Base-by-base conservation (phyloP, 805 yeast species). In the Candida saitoana region DNA sequence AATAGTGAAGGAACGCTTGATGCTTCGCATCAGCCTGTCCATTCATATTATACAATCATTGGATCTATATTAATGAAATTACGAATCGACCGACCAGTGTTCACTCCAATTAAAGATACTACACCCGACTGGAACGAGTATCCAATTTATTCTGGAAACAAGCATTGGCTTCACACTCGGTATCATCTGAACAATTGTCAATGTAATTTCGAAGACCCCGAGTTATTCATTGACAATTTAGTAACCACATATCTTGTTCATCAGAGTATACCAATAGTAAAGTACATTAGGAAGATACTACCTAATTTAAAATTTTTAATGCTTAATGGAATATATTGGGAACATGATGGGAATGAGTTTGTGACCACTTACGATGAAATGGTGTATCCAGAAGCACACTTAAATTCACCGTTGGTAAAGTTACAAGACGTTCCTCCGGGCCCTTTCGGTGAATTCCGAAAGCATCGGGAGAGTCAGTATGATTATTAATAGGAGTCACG, bases 241-340 rank as follows among this genome's bases (percentile, higher is more conserved):
- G 64, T 55, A 4, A 62, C 68, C 4, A 62, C 59, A 1, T 65
- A 65, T 44, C 45, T 65, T 5, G 46, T 64, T 9, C 71, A 65
- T 48, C 70, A 65, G 46, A 44, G 60, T n/a, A 43, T 43, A 12
- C 70, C 69, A 4, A 58, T 65, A 2, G 55, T 59, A 8, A 30
- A 45, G 22, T 65, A 59, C 43, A 44, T 65, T 22, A 42, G 50
- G 6, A 41, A 34, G 34, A 49, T 61, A 7, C 59, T 63, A 36
- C 38, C 33, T 16, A 44, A 53, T 5, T 46, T 65, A 39, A 63
- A 62, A n/a, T 54, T 40, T 33, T 49, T 65, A 34, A 57, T 61
- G 63, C 49, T 65, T 32, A 68, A 65, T 45, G 70, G 71, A 3
- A 56, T 65, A 19, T 60, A 58, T 44, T 65, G 57, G 50, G 59